Conservation (phyloP, 2,329 filamentous ascomycete species). For the Nemania sp. region DNA sequence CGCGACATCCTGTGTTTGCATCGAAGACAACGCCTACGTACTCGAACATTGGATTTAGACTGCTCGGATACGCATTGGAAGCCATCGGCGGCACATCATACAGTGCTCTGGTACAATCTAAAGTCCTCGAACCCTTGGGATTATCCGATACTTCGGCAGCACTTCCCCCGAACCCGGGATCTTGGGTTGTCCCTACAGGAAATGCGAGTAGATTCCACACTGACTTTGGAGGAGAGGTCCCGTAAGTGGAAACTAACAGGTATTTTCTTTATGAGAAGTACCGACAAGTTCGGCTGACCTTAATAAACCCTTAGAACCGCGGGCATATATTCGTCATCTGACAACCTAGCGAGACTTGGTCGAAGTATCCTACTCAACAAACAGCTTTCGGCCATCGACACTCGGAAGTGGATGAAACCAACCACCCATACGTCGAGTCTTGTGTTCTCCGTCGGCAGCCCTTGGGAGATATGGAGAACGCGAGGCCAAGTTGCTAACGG, state of each 20-base stretch:
- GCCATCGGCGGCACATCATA: slow-evolving; percentile 8
- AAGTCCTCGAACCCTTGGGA: slow-evolving; percentile 4
- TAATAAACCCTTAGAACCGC: background rate
- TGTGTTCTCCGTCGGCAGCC: slow-evolving; percentile 10
- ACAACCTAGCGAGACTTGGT: slow-evolving; percentile 3
- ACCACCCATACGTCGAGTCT: slow-evolving; percentile 9
- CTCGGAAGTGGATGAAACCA: slow-evolving; percentile 14
- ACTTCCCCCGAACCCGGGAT: background rate
- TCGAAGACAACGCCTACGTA: slow-evolving; percentile 12
- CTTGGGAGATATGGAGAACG: slow-evolving; percentile 19
- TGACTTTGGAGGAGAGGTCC: slow-evolving; percentile 8
- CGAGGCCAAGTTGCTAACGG: slow-evolving; percentile 7
- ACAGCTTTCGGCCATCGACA: slow-evolving; percentile 14
- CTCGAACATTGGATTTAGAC: slow-evolving; percentile 14
- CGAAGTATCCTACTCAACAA: slow-evolving; percentile 14
- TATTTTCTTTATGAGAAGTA: too few relatives aligned
- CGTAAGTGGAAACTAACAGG: too few relatives aligned
- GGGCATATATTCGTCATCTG: slow-evolving; percentile 16
- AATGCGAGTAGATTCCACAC: slow-evolving; percentile 2
- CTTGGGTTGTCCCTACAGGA: slow-evolving; percentile 16
- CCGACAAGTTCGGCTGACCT: slow-evolving; percentile 2
- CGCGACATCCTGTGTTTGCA: slow-evolving; percentile 13
- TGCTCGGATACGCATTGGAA: slow-evolving; percentile 17
- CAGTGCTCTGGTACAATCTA: slow-evolving; percentile 5
- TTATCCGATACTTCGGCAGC: slow-evolving; percentile 9